Conservation (phyloP, 108 stramenopile genomes). For the Licmophora abbreviata region DNA sequence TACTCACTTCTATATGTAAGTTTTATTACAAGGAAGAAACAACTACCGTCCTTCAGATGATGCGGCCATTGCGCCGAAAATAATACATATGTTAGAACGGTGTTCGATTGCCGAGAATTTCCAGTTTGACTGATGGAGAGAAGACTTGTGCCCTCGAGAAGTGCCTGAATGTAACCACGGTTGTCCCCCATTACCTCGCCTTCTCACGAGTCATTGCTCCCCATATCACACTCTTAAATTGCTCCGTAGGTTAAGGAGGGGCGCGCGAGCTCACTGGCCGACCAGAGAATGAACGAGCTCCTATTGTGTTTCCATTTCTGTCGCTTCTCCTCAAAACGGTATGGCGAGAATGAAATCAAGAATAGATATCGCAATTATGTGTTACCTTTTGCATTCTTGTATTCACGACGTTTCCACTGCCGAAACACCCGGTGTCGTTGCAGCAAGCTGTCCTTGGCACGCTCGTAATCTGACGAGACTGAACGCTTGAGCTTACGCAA, state of each 20-base stretch:
- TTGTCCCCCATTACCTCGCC: too few species aligned
- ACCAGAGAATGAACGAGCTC: background rate
- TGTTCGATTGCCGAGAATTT: conserved; percentile 60
- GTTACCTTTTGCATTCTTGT: conserved; percentile 3
- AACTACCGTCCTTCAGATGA: conserved; percentile 63
- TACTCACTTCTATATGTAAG: background rate
- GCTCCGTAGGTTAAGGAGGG: too few species aligned
- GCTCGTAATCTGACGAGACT: conserved; percentile 46
- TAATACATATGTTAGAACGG: conserved; percentile 88
- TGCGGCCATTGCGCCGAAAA: too few species aligned
- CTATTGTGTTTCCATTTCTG: background rate
- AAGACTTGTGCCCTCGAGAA: too few species aligned
- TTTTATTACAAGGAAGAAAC: conserved; percentile 8
- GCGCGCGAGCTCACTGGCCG: background rate
- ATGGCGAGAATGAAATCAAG: too few species aligned
- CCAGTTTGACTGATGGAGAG: too few species aligned
- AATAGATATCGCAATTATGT: too few species aligned
- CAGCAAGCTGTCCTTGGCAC: conserved; percentile 43
- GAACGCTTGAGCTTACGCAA: conserved; percentile 38
- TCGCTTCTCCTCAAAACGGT: conserved; percentile 2
- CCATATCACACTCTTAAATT: too few species aligned
- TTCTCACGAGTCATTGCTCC: too few species aligned
- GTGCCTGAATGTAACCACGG: too few species aligned
- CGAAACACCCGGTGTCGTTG: conserved; percentile 56
- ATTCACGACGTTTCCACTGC: conserved; percentile 48